Base-by-base conservation (phyloP, 2,329 filamentous ascomycete species). In the Pestalotiopsis sp. region DNA sequence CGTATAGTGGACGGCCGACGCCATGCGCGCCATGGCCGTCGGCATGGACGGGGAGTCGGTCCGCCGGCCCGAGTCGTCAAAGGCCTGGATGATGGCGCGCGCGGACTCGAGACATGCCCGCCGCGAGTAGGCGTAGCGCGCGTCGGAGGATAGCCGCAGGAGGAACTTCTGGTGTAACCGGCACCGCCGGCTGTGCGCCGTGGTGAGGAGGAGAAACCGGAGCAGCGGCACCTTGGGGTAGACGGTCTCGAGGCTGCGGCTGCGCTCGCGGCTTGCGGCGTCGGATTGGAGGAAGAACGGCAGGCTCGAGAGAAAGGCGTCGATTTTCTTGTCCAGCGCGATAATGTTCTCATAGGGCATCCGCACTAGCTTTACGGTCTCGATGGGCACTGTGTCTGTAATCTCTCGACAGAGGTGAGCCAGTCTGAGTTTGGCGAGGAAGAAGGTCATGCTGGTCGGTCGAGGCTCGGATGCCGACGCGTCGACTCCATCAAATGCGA, bases 91-190 rank as follows among this genome's bases (percentile, higher is more conserved):
- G 25, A 71, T 67, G 3, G 65, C 66, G 5, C 70, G 63, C 23
- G 72, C 71, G 1, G 71, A 71, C 60, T 70, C 72, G n/a, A 73
- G 49, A 14, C 71, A 73, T 20, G 67, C 69, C 14, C 57, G 64
- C 59, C 68, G 66, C 14, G 71, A 72, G 68, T 70, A 72, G 4
- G 17, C 25, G 45, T 71, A 73, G 1, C 71, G 68, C 3, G 67
- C 36, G 49, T 73, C 68, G 9, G 60, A 69, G 14, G 71, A 67
- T 25, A 67, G 56, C 23, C 72, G 68, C 14, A 73, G 67, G 11
- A 73, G 68, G n/a, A 74, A 73, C 39, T 64, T 72, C 14, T 74
- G 72, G 64, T 73, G 72, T 36, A 74, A 14, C 39, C 71, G 68
- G 59, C 69, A 74, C 20, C 70, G 68, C 38, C 71, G 70, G 25